Evolutionary conservation across 495 filamentous ascomycete species (phyloP), one percentile per base, ranked within the genome.

Genomic region (Neurospora sp.): DNA sequence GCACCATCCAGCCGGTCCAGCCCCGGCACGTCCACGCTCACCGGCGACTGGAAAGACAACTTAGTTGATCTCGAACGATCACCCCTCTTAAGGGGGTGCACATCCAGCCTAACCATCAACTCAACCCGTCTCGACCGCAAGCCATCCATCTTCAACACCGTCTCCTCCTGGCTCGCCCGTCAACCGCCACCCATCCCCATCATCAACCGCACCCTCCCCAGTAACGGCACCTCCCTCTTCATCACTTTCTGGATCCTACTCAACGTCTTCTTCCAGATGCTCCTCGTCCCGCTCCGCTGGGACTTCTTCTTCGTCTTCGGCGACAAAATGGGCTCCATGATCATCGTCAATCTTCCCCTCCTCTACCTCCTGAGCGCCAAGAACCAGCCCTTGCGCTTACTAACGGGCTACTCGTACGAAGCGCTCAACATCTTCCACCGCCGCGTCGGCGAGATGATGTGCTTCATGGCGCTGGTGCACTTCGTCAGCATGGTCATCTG

Each of bases 371-470:
- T 92, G 2, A 81, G 86, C 4, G 88, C 89, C 71, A 92, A 91
- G 77, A 91, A 89, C 74, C 88, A 88, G 69, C 89, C 89, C 0
- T 74, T 91, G 11, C 86, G 85, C 37, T 73, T 84, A 1, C 78
- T 91, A 17, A 91, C 89, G 0, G 89, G 89, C 13, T 85, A 84
- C 72, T 90, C 89, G 1, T 91, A 91, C 77, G 88, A 91, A 78
- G 84, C 85, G 7, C 83, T 91, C 54, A 91, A 91, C 74, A 87
- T 91, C 24, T 84, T 90, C 72, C 88, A 91, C 77, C 85, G 82
- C 39, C 70, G 74, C 19, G 70, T 76, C 5, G 81, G 77, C 31
- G 74, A 76, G 74, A 71, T 77, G 19, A 62, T 77, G 39, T 75
- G 84, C 40, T 76, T 89, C 21, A 75, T 73, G 8, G 75, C 80